Conservation (phyloP, 768 basidiomycete genomes). For the Mycena olivaceomarginata region DNA sequence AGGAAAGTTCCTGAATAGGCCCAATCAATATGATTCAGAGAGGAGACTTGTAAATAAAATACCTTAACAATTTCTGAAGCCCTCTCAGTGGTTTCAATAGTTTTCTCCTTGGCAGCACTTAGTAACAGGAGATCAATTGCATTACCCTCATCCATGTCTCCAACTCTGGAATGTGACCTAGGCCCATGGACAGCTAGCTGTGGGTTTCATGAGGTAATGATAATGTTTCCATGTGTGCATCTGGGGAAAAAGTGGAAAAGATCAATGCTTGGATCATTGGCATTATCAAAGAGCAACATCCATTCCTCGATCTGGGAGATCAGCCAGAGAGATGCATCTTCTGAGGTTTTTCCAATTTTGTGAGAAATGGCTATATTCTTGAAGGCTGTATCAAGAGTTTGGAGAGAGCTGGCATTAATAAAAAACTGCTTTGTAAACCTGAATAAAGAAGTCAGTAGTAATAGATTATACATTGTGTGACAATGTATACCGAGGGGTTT, state of each 20-base stretch:
- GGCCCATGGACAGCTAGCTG: too few relatives aligned
- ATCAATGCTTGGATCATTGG: slow-evolving; percentile 2
- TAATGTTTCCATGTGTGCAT: slow-evolving; percentile 11
- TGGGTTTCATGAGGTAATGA: slow-evolving; percentile 3
- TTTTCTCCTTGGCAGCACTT: not conserved
- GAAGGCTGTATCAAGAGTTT: too few relatives aligned
- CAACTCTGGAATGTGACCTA: slow-evolving; percentile 3
- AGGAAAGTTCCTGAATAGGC: not conserved
- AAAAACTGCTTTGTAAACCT: slow-evolving; percentile 10
- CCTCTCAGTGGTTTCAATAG: not conserved
- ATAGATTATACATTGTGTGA: not conserved
- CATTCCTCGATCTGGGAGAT: slow-evolving; percentile 1
- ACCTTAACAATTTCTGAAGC: slow-evolving; percentile 1
- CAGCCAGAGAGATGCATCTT: too few relatives aligned
- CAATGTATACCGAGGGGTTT: too few relatives aligned
- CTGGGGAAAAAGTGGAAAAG: not conserved
- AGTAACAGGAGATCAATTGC: slow-evolving; percentile 12
- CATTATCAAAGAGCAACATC: slow-evolving; percentile 10
- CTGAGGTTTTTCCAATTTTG: too few relatives aligned
- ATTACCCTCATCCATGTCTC: not conserved
- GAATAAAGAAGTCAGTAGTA: not conserved
- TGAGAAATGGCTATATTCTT: too few relatives aligned
- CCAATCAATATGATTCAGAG: not conserved
- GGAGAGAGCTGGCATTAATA: too few relatives aligned
- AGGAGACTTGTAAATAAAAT: not conserved